Conservation (phyloP, 495 filamentous ascomycete genomes). For the Lasiosphaeria ovina region DNA sequence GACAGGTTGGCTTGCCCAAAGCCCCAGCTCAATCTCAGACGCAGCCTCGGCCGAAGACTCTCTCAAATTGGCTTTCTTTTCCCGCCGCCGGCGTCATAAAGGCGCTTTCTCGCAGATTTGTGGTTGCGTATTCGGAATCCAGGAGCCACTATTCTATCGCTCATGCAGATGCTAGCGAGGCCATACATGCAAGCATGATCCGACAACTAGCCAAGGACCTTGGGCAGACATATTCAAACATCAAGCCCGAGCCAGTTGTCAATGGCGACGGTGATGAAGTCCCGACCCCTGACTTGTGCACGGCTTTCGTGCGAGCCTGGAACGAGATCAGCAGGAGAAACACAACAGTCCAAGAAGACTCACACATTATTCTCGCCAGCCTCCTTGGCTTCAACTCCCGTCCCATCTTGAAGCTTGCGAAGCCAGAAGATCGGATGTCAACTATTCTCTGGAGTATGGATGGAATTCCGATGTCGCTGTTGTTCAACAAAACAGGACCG, state of each 20-base stretch:
- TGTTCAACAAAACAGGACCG: constrained; percentile 21
- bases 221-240: constrained; percentile 16
- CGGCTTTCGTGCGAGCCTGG: constrained; percentile 23
- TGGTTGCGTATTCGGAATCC: constrained; percentile 1
- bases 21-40: neutral
- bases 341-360: constrained; percentile 21
- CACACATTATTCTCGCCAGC: constrained; percentile 22
- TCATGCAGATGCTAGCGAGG: constrained; percentile 7
- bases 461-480: constrained; percentile 19
- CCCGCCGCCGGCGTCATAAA: constrained; percentile 9
- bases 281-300: constrained; percentile 21
- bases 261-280: constrained; percentile 3
- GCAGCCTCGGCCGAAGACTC: neutral
- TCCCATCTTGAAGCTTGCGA: constrained; percentile 15
- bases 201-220: constrained; percentile 17
- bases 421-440: constrained; percentile 23
- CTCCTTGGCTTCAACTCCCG: constrained; percentile 23
- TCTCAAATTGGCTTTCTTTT: constrained; percentile 7
- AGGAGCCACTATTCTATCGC: constrained; percentile 4
- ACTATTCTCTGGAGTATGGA: constrained; percentile 24
- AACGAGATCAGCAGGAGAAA: constrained; percentile 25
- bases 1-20: constrained; percentile 2
- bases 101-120: neutral
- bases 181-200: constrained; percentile 14
- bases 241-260: constrained; percentile 10